Conservation (phyloP, 2,329 filamentous ascomycete species). For the Fusarium sulawesiense region DNA sequence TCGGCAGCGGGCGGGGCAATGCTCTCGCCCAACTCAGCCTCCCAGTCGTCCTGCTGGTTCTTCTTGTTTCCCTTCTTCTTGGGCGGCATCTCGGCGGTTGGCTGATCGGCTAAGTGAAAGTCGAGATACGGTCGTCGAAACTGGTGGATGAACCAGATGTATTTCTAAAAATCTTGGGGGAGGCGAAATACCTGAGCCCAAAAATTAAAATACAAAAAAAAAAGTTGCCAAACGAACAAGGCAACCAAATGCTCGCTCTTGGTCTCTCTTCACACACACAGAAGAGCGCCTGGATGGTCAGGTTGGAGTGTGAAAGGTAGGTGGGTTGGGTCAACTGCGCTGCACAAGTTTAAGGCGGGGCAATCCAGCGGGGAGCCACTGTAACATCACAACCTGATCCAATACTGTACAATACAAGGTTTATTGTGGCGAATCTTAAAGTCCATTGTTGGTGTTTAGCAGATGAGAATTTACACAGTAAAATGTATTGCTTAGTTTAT, state of each 20-base stretch:
- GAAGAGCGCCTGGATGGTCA: constrained; percentile 30
- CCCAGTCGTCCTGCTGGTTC: constrained; percentile 90
- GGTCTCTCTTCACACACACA: constrained; percentile 13
- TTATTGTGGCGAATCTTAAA: constrained; percentile 45
- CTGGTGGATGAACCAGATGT: constrained; percentile 33
- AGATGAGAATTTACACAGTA: constrained; percentile 24
- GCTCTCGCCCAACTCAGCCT: constrained; percentile 87
- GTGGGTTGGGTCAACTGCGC: constrained; percentile 23
- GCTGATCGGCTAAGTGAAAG: constrained; percentile 28
- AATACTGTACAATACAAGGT: constrained; percentile 10
- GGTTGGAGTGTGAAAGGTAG: constrained; percentile 27
- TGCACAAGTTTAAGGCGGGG: constrained; percentile 36
- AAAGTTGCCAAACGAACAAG: constrained; percentile 32
- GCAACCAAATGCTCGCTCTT: constrained; percentile 23
- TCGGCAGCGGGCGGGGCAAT: constrained; percentile 65
- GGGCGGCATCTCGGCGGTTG: constrained; percentile 76
- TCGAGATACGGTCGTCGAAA: constrained; percentile 39
- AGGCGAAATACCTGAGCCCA: constrained; percentile 20
- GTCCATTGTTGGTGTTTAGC: constrained; percentile 11
- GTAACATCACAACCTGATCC: constrained; percentile 1
- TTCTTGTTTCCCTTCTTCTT: constrained; percentile 94
- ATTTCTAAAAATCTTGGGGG: constrained; percentile 29
- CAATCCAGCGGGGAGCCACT: constrained; percentile 28
- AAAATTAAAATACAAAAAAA: constrained; percentile 22
- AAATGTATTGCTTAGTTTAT: constrained; percentile 13